Evolutionary conservation across 2,329 filamentous ascomycete genomes (phyloP).

Genomic region (Delphinella strobiligena): DNA sequence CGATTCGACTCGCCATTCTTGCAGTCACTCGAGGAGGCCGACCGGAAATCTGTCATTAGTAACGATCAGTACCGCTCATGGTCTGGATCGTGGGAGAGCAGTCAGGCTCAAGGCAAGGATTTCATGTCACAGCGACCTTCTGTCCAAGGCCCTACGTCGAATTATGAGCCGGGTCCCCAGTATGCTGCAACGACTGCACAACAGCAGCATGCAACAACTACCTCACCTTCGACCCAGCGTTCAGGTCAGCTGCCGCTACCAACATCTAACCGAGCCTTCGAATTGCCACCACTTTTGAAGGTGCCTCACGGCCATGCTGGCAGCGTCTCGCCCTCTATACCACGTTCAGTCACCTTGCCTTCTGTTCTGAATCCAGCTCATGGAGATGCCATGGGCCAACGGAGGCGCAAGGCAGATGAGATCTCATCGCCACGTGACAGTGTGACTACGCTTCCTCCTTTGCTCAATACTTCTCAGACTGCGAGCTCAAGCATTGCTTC

Average conservation of each 20-base stretch:
- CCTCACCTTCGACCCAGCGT: constrained; percentile 2
- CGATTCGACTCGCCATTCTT: constrained; percentile 10
- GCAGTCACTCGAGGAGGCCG: constrained; percentile 4
- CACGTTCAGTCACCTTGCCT: constrained; percentile 29
- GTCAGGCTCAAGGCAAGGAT: constrained; percentile 18
- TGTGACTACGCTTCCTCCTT: constrained; percentile 22
- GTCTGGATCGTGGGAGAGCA: constrained; percentile 15
- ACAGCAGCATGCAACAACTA: neutral
- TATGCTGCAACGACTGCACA: neutral
- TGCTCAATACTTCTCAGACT: constrained; percentile 9
- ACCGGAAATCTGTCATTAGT: constrained; percentile 1
- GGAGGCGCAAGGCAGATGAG: constrained; percentile 31
- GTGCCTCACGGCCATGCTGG: constrained; percentile 11
- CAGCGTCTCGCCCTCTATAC: constrained; percentile 14
- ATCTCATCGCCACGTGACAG: constrained; percentile 29
- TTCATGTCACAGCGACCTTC: constrained; percentile 22
- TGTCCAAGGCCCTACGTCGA: constrained; percentile 15
- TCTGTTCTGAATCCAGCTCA: constrained; percentile 33
- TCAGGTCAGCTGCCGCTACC: constrained; percentile 1
- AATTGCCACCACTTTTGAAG: constrained; percentile 19
- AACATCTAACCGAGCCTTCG: constrained; percentile 10
- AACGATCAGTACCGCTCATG: constrained; percentile 18
- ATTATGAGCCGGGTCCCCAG: constrained; percentile 5
- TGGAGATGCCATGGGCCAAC: constrained; percentile 21
- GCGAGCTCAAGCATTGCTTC: no score